A percentile compares a stretch with the other conserved stretches of the same genome.
Evolutionary conservation across 2,329 filamentous ascomycete genomes (phyloP).

Genomic region (Ambrosiella xylebori): DNA sequence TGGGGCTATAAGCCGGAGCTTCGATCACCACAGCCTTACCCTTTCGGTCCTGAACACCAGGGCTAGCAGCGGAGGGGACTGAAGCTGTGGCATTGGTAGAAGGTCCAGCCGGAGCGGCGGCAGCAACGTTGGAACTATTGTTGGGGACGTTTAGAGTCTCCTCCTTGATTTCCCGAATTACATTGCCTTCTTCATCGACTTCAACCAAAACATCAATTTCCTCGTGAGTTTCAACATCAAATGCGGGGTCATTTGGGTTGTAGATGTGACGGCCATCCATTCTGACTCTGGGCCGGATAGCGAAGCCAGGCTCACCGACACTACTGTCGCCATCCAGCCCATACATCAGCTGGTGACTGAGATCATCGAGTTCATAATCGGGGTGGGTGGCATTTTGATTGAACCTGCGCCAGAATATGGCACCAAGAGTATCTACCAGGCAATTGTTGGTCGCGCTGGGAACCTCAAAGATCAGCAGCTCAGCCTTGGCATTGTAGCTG

Average conservation of each 20-base stretch:
- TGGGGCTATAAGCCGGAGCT: no score
- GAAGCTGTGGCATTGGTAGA: no score
- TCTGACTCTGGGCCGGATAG: not conserved
- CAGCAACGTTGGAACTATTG: no score
- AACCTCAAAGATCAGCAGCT: constrained; percentile 7
- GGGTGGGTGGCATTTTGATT: not conserved
- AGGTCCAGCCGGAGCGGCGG: no score
- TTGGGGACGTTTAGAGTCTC: no score
- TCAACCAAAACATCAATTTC: not conserved
- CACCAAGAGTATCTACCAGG: not conserved
- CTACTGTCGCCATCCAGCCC: constrained; percentile 2
- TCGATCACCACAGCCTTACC: no score
- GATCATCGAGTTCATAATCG: constrained; percentile 1
- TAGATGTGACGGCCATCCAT: not conserved
- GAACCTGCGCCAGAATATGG: constrained; percentile 1
- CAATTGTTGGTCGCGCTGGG: constrained; percentile 1
- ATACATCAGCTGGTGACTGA: not conserved
- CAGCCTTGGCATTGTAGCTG: constrained; percentile 8
- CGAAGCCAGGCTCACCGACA: constrained; percentile 4
- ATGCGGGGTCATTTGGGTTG: not conserved
- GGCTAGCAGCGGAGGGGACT: no score
- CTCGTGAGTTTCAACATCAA: not conserved
- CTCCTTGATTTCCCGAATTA: no score
- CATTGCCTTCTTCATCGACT: no score
- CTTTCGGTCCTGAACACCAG: no score